Evolutionary conservation across 495 filamentous ascomycete genomes (phyloP).

Genomic region (Cairneyella variabilis): DNA sequence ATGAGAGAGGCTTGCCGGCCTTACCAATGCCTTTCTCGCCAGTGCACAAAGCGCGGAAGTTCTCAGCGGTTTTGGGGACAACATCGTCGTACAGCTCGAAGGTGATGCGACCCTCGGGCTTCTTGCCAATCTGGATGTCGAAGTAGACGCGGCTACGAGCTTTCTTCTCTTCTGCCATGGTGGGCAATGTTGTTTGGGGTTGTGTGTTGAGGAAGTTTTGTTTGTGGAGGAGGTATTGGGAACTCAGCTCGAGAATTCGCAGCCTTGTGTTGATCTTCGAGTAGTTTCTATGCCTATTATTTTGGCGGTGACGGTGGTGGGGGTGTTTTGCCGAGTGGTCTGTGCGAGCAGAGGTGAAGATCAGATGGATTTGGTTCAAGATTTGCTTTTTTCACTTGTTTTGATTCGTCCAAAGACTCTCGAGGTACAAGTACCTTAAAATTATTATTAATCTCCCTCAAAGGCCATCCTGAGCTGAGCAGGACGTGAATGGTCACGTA

Average conservation of each 20-base stretch:
- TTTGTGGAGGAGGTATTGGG: not conserved
- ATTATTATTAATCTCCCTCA: too few relatives aligned
- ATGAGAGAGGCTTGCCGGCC: slow-evolving; percentile 81
- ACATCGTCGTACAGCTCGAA: slow-evolving; percentile 89
- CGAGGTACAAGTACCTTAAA: too few relatives aligned
- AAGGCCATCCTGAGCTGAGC: too few relatives aligned
- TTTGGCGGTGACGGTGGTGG: too few relatives aligned
- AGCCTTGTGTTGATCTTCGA: not conserved
- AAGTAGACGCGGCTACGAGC: slow-evolving; percentile 76
- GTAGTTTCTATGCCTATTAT: too few relatives aligned
- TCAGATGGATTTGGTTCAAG: too few relatives aligned
- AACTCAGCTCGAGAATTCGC: not conserved
- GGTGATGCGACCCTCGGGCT: slow-evolving; percentile 66
- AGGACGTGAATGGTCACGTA: too few relatives aligned
- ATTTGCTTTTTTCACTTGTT: too few relatives aligned
- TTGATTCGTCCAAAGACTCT: too few relatives aligned
- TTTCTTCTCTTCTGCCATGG: slow-evolving; percentile 23
- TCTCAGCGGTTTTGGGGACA: slow-evolving; percentile 90
- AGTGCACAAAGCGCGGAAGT: slow-evolving; percentile 97
- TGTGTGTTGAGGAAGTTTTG: not conserved
- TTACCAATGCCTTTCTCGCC: slow-evolving; percentile 80
- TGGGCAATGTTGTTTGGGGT: not conserved
- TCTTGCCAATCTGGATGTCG: slow-evolving; percentile 75
- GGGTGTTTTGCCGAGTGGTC: too few relatives aligned
- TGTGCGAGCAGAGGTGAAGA: too few relatives aligned